phyloP scores from a whole-genome alignment of 2,329 filamentous ascomycete genomes.

The Harringtonia lauricola region DNA sequence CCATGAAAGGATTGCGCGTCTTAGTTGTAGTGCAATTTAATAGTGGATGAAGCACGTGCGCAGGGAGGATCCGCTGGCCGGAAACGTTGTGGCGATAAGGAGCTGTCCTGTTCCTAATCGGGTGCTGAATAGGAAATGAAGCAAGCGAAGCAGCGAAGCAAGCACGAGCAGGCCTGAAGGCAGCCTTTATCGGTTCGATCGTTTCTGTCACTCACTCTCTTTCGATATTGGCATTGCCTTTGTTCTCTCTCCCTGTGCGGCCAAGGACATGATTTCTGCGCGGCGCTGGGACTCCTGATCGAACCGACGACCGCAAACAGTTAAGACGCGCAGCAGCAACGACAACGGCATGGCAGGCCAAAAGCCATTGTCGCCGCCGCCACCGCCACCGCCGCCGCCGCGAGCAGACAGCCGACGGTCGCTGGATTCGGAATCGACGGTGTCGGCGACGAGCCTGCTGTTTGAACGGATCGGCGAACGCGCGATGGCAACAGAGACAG shows the following conservation, averaged over 20 bases:
- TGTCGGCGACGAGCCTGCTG: constrained; percentile 74
- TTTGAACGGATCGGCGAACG: constrained; percentile 64
- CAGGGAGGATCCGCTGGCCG: neutral
- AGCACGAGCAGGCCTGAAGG: neutral
- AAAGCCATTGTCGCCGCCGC: neutral
- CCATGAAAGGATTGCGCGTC: neutral
- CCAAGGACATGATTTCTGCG: too few species aligned
- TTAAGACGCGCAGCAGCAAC: neutral
- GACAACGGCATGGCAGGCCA: neutral
- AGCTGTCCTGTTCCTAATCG: constrained; percentile 4
- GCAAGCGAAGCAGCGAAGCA: neutral
- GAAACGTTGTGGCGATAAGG: neutral
- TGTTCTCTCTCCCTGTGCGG: too few species aligned
- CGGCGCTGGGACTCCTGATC: too few species aligned
- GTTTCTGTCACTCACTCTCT: neutral
- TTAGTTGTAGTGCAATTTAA: neutral
- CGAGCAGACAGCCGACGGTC: constrained; percentile 25
- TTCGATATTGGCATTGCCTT: neutral
- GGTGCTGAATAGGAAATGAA: constrained; percentile 9
- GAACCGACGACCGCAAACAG: too few species aligned
- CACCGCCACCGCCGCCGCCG: neutral
- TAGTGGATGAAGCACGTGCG: neutral
- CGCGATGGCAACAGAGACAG: constrained; percentile 12
- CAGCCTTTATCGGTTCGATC: neutral
- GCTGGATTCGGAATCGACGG: constrained; percentile 56